Conservation (phyloP, 2,329 filamentous ascomycete genomes). For the Colletotrichum orbiculare region DNA sequence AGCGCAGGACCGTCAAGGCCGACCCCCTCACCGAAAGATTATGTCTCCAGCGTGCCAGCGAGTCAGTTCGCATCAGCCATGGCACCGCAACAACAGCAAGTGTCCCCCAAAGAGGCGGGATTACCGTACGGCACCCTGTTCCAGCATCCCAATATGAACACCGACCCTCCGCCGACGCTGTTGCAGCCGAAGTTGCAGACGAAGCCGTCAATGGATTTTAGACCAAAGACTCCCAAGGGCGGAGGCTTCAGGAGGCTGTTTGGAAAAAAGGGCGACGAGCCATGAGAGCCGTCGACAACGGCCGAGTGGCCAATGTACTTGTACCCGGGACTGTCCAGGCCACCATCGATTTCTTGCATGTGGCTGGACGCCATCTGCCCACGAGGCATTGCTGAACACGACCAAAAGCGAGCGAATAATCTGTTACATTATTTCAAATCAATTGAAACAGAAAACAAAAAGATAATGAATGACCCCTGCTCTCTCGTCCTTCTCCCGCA, state of each 20-base stretch:
- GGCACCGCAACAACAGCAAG: slow-evolving; percentile 31
- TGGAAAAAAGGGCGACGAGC: slow-evolving; percentile 43
- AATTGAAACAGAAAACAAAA: not conserved
- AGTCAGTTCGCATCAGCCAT: slow-evolving; percentile 32
- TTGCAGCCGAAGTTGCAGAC: slow-evolving; percentile 19
- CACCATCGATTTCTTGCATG: slow-evolving; percentile 2
- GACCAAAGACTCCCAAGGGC: slow-evolving; percentile 48
- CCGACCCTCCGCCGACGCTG: slow-evolving; percentile 33
- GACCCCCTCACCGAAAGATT: slow-evolving; percentile 22
- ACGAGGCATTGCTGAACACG: slow-evolving; percentile 1
- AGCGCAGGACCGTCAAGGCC: slow-evolving; percentile 26
- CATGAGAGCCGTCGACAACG: slow-evolving; percentile 1
- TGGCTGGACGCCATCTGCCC: not conserved
- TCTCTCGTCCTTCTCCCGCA: slow-evolving; percentile 6
- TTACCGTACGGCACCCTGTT: slow-evolving; percentile 33
- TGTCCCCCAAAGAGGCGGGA: slow-evolving; percentile 27
- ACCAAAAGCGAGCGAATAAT: slow-evolving; percentile 25
- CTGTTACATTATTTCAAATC: slow-evolving; percentile 12
- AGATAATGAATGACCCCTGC: slow-evolving; percentile 15
- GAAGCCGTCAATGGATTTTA: slow-evolving; percentile 39
- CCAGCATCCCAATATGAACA: slow-evolving; percentile 38
- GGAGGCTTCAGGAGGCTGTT: slow-evolving; percentile 54
- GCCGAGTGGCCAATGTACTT: not conserved
- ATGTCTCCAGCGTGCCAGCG: slow-evolving; percentile 29
- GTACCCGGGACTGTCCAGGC: not conserved